Conservation (phyloP, 768 basidiomycete species). For the Kwoniella bestiolae region DNA sequence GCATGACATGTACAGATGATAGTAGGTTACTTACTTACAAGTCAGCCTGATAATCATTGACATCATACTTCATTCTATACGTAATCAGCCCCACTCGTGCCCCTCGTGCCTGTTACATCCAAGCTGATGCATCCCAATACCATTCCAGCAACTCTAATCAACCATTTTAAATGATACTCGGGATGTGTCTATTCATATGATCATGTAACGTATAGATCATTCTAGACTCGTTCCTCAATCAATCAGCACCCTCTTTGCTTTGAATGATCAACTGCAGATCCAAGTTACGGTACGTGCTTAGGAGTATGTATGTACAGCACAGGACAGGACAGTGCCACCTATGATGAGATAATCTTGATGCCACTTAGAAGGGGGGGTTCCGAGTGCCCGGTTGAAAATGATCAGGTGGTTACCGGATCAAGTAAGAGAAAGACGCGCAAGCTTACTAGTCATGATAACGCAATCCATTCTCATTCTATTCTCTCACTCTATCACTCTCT, state of each 20-base stretch:
- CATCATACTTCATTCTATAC: not conserved
- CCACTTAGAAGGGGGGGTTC: too few relatives aligned
- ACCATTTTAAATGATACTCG: not conserved
- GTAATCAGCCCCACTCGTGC: not conserved
- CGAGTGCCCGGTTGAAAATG: not conserved
- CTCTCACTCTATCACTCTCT: not conserved
- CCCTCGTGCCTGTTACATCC: not conserved
- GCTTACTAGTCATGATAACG: not conserved
- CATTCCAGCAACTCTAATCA: not conserved
- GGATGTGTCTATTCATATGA: not conserved
- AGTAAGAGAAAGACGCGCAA: not conserved
- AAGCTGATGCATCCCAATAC: not conserved
- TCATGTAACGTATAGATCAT: not conserved
- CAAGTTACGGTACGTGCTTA: not conserved
- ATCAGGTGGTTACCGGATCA: not conserved
- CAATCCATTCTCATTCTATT: not conserved
- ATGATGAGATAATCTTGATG: not conserved
- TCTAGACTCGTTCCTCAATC: not conserved
- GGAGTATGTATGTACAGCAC: not conserved
- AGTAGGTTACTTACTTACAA: too few relatives aligned
- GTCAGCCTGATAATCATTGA: not conserved
- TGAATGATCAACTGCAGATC: not conserved
- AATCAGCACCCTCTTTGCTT: not conserved
- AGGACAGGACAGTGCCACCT: not conserved
- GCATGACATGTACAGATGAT: not conserved